These are phyloP conservation scores for Wallacemonas sp. DNA, from an alignment of 208 protist species.

Conservation along the genomic window DNA sequence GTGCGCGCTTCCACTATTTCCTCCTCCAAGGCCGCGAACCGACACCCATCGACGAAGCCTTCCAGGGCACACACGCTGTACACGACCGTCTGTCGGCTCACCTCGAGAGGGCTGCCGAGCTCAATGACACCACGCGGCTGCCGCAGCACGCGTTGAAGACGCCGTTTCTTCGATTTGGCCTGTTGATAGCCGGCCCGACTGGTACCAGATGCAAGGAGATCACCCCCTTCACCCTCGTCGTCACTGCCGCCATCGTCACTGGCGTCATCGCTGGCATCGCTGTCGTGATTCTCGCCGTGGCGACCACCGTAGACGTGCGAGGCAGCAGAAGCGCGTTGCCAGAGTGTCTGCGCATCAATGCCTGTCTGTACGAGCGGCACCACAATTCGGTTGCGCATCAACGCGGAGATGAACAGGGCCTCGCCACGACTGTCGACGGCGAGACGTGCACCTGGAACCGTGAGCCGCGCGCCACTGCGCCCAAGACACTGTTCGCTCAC, in stretches of 20 bases:
- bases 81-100: conserved; percentile 71
- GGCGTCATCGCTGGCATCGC: conserved; percentile 25
- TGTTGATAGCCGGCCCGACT: not conserved
- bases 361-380: conserved; percentile 54
- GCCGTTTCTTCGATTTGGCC: not conserved
- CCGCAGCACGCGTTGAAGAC: not conserved
- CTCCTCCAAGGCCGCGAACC: conserved; percentile 79
- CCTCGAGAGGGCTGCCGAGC: conserved; percentile 69
- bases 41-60: conserved; percentile 47
- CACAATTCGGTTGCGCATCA: conserved; percentile 72
- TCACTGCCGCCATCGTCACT: conserved; percentile 18
- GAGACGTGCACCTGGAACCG: conserved; percentile 95
- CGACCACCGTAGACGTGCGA: conserved; percentile 1
- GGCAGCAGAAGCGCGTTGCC: conserved; percentile 7
- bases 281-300: conserved; percentile 15
- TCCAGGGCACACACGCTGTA: conserved; percentile 74
- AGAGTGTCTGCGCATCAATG: not conserved
- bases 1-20: conserved; percentile 55
- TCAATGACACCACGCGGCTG: conserved; percentile 43
- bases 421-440: conserved; percentile 94
- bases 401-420: conserved; percentile 95
- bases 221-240: conserved; percentile 23
- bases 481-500: conserved; percentile 97
- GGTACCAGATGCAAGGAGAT: conserved; percentile 4
- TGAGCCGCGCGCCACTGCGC: conserved; percentile 95